Evolutionary conservation across 257 asterid genomes (phyloP).

Genomic region (Salvia splendens): DNA sequence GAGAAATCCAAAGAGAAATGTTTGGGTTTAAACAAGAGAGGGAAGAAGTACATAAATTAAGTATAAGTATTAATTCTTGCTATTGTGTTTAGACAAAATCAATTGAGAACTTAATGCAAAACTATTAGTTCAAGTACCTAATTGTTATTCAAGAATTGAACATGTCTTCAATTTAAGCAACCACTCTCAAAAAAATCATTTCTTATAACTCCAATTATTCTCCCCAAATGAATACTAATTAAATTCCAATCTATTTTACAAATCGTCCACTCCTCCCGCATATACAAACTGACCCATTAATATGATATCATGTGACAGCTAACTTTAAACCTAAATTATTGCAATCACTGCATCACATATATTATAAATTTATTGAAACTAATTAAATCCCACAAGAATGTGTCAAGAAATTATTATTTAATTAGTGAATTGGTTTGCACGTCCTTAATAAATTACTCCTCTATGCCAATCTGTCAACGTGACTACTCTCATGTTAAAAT

Average conservation of each 20-base stretch:
- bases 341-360: background rate
- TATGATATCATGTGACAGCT: constrained; percentile 35
- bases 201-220: background rate
- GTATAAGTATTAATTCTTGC: too few relatives aligned
- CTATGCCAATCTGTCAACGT: constrained; percentile 70
- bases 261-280: constrained; percentile 11
- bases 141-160: too few relatives aligned
- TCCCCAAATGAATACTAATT: background rate
- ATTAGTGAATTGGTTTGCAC: constrained; percentile 63
- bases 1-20: too few relatives aligned
- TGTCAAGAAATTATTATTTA: constrained; percentile 35
- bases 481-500: constrained; percentile 43
- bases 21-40: too few relatives aligned
- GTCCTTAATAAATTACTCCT: constrained; percentile 57
- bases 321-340: constrained; percentile 28
- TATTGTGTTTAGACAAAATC: too few relatives aligned
- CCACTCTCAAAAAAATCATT: background rate
- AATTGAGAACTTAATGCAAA: too few relatives aligned
- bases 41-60: too few relatives aligned
- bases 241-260: constrained; percentile 18
- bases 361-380: constrained; percentile 1
- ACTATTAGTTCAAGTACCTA: too few relatives aligned
- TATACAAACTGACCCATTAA: constrained; percentile 28
- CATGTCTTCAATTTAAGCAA: background rate
- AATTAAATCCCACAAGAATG: constrained; percentile 30